phyloP scores from a whole-genome alignment of 345 rosid species.

The Syzygium jambos region DNA sequence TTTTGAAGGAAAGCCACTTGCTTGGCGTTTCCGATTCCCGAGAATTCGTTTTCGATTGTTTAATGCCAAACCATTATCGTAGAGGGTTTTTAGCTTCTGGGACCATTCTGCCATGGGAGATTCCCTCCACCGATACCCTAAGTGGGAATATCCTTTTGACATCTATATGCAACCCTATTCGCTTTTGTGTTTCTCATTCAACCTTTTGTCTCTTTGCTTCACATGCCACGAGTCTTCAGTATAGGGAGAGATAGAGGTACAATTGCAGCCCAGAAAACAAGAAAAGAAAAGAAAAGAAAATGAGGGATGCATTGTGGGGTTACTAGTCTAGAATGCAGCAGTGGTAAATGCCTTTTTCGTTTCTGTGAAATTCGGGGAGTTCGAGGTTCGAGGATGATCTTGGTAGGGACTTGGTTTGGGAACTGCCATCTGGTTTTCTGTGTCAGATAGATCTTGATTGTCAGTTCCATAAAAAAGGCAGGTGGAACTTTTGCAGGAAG shows the following conservation, averaged over 20 bases:
- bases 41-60: neutral
- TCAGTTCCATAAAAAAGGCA: neutral
- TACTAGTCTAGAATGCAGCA: neutral
- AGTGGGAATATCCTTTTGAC: neutral
- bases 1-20: neutral
- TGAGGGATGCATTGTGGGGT: neutral
- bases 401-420: neutral
- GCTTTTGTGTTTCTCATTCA: neutral
- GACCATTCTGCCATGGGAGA: neutral
- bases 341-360: neutral
- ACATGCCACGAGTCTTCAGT: neutral
- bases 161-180: neutral
- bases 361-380: neutral
- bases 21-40: neutral
- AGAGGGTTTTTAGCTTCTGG: neutral
- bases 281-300: neutral
- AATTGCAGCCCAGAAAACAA: neutral
- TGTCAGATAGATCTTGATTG: neutral
- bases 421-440: neutral
- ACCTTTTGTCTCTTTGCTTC: neutral
- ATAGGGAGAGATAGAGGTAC: neutral
- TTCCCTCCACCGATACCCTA: neutral
- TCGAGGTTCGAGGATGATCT: neutral
- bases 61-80: neutral
- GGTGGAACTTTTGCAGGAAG: neutral